Base-by-base conservation (phyloP, 176 grass and related monocot genomes). In the Themeda triandra region DNA sequence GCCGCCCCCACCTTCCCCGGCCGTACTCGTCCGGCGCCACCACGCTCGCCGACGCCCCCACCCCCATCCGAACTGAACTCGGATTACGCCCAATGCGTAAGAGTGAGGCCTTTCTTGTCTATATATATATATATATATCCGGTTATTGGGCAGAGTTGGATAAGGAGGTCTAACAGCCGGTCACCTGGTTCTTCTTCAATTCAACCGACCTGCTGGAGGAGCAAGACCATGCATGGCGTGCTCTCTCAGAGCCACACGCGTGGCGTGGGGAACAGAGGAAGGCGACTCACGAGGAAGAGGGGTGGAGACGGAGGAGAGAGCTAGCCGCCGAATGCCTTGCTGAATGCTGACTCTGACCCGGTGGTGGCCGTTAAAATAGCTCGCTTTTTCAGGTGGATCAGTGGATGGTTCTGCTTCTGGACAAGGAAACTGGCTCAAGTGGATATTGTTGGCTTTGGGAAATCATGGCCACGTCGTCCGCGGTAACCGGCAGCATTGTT, bases 31-130 rank as follows among this genome's bases (percentile, higher is more conserved):
- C 94, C 41, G 84, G 69, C 6, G 84, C 86, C 89, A 69, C 76
- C 41, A 85, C 19, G 83, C 79, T 92, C 64, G 94, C 90, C 64
- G 94, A 94, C 46, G 87, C 60, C 33, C 79, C 85, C 13, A 85
- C 85, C 25, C 94, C 94, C 94, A 94, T 96, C 66, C 51, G 70
- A 46, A 37, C 10, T 27, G 72, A 29, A 30, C 41, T 58, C 23
- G 28, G 23, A 6, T 15, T 35, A 9, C 48, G 56, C 48, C 71
- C 42, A 39, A 53, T 67, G 44, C 23, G 19, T 54, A 7, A 58
- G 53, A 58, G 54, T n/a, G 69, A 25, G 23, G 3, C 10, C 45
- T 76, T 10, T 82, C 49, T 45, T 41, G 51, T 82, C 27, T 63
- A n/a, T n/a, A n/a, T n/a, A n/a, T n/a, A n/a, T n/a, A n/a, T n/a